phyloP scores from a whole-genome alignment of 78 protist species.

The Isochrysis galbana region DNA sequence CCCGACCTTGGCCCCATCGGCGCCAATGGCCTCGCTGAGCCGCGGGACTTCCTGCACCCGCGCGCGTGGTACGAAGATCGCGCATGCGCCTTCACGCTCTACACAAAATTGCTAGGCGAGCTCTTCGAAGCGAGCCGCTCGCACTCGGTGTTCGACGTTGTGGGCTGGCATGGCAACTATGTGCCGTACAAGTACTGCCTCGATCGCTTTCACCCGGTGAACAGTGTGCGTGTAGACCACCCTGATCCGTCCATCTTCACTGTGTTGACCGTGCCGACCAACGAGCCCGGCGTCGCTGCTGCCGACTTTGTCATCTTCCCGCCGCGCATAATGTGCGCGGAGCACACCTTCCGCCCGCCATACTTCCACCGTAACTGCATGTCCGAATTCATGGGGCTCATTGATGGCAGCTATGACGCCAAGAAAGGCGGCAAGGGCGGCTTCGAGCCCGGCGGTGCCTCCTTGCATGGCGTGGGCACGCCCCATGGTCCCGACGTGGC shows the following conservation, averaged over 20 bases:
- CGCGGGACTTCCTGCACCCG: neutral
- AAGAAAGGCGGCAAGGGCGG: constrained; percentile 89
- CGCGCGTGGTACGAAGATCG: neutral
- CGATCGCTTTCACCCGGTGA: constrained; percentile 74
- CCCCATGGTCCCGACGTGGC: constrained; percentile 94
- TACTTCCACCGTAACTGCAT: constrained; percentile 90
- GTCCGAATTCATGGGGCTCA: constrained; percentile 94
- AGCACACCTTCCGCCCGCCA: constrained; percentile 91
- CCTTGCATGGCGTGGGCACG: constrained; percentile 80
- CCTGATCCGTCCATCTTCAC: constrained; percentile 94
- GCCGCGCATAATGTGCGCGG: constrained; percentile 88
- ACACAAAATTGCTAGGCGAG: constrained; percentile 69
- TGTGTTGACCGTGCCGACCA: constrained; percentile 85
- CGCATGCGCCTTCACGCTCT: constrained; percentile 9
- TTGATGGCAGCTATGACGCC: constrained; percentile 91
- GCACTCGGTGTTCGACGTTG: constrained; percentile 86
- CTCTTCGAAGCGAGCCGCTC: constrained; percentile 45
- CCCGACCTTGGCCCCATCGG: constrained; percentile 20
- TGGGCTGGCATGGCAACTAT: constrained; percentile 96
- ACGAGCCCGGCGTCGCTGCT: constrained; percentile 88
- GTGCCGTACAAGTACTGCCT: constrained; percentile 92
- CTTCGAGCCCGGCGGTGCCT: constrained; percentile 67
- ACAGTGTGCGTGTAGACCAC: constrained; percentile 87
- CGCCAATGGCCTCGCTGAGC: constrained; percentile 26
- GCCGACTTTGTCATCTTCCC: constrained; percentile 94